These are phyloP conservation scores for Alternaria rosae DNA, from an alignment of 2,329 filamentous ascomycete species.

Conservation along the genomic window DNA sequence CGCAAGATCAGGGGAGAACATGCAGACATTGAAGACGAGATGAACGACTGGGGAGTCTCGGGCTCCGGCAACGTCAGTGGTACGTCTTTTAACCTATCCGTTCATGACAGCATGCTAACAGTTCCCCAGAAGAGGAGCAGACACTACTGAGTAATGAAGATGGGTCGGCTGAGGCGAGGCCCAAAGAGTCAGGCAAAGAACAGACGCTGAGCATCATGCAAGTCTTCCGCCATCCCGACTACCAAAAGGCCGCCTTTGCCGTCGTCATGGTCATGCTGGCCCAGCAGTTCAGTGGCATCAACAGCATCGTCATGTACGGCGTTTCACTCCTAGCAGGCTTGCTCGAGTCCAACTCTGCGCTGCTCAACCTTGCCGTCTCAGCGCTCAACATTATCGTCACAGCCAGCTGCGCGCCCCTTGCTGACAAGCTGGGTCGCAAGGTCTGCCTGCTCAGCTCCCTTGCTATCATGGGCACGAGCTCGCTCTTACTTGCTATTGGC, in stretches of 20 bases:
- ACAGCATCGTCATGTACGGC: slow-evolving; percentile 98
- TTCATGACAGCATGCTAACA: slow-evolving; percentile 19
- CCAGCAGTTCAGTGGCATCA: slow-evolving; percentile 91
- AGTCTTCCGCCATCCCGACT: slow-evolving; percentile 71
- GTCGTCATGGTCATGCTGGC: slow-evolving; percentile 93
- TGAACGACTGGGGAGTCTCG: slow-evolving; percentile 58
- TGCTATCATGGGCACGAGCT: slow-evolving; percentile 80
- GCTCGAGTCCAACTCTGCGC: slow-evolving; percentile 79
- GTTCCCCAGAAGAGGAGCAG: slow-evolving; percentile 68
- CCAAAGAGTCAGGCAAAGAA: slow-evolving; percentile 38
- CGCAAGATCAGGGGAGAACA: slow-evolving; percentile 76
- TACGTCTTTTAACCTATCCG: slow-evolving; percentile 10
- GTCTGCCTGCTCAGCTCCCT: slow-evolving; percentile 83
- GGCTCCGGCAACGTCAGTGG: slow-evolving; percentile 38
- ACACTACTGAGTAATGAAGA: slow-evolving; percentile 65
- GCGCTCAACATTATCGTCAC: slow-evolving; percentile 87
- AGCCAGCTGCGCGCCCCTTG: slow-evolving; percentile 78
- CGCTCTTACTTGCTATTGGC: slow-evolving; percentile 78
- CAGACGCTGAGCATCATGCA: slow-evolving; percentile 55
- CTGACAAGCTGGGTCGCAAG: slow-evolving; percentile 89
- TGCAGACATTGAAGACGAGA: slow-evolving; percentile 76
- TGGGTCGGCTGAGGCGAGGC: slow-evolving; percentile 31
- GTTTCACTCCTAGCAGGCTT: slow-evolving; percentile 85
- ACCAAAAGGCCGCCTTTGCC: slow-evolving; percentile 83
- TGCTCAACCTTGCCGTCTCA: slow-evolving; percentile 88